Evolutionary conservation across 78 protist genomes (phyloP).

Genomic region (Cavenderia fasciculata): DNA sequence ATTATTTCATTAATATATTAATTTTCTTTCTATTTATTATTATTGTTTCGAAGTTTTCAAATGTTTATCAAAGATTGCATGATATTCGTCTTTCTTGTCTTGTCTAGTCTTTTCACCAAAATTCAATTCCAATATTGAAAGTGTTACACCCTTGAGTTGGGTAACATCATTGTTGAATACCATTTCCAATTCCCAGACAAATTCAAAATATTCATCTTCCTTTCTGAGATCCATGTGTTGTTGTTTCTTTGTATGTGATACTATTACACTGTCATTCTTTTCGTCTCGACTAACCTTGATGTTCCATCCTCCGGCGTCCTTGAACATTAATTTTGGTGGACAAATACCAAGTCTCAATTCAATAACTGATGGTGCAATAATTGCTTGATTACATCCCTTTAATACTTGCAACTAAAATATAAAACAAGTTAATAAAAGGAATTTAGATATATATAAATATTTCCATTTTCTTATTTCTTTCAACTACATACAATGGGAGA

Average conservation of each 20-base stretch:
- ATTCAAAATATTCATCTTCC: conserved; percentile 67
- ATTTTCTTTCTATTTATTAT: background rate
- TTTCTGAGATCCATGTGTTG: conserved; percentile 52
- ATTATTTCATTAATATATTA: too few species aligned
- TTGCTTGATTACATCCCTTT: conserved; percentile 58
- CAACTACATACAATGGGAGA: conserved; percentile 14
- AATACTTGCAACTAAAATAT: conserved; percentile 4
- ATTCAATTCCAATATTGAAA: conserved; percentile 50
- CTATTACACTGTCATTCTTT: background rate
- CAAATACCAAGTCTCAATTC: conserved; percentile 45
- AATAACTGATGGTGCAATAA: conserved; percentile 70
- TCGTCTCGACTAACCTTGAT: background rate
- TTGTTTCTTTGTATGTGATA: conserved; percentile 60
- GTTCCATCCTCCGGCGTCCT: conserved; percentile 67
- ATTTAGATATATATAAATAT: background rate
- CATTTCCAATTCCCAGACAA: conserved; percentile 64
- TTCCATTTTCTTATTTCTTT: background rate
- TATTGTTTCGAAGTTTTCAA: conserved; percentile 10
- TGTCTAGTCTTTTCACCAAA: conserved; percentile 58
- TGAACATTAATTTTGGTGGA: conserved; percentile 13
- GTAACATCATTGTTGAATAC: conserved; percentile 28
- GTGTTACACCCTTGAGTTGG: conserved; percentile 25
- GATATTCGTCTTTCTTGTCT: conserved; percentile 56
- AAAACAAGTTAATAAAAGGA: background rate
- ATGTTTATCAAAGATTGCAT: conserved; percentile 19